Base-by-base conservation (phyloP, 495 filamentous ascomycete species). In the Xeromyces bisporus region DNA sequence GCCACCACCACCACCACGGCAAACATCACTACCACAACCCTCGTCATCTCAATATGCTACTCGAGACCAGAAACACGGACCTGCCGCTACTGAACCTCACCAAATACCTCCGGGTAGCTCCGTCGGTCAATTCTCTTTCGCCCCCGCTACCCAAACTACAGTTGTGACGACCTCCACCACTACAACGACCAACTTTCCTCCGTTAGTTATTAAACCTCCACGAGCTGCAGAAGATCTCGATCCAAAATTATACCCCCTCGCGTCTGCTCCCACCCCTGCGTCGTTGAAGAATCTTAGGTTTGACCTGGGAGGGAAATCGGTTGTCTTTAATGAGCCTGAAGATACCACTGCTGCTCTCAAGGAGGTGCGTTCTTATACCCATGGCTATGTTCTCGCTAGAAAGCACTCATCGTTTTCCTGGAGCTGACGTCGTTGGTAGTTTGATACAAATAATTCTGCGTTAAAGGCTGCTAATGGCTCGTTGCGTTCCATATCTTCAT, bases 121-220 rank as follows among this genome's bases (percentile, higher is more conserved):
- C 23, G 43, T 80, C 33, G 77, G 67, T 7, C 71, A 77, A 42
- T 68, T 83, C 33, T 76, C 74, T 9, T 77, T 73, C 46, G 75
- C 70, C 33, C 77, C 77, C 16, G 69, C 77, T 10, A 82, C 77
- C 14, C 66, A 73, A 45, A 80, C 76, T 13, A 81, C 77, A 1
- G 71, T 81, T 6, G 75, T 94, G 37, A 96, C 86, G 3, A 94
- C 89, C 0, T 96, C 87, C 0, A 96, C 86, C 0, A 93, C 83
- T 1, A 94, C 87, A 0, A 93, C 89, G 13, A 77, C 82, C 20
- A 74, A 73, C 3, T 87, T 89, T 36, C 86, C 89, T 9, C 87
- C 85, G 11, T 55, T 96, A 8, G 51, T 79, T 29, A 69, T 94
- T 41, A 73, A 71, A 35, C 72, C 79, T 26, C 80, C 86, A 15